Evolutionary conservation across 2,329 filamentous ascomycete species (phyloP), one percentile per base, ranked within the genome.

Genomic region (Epichloe hybrida): DNA sequence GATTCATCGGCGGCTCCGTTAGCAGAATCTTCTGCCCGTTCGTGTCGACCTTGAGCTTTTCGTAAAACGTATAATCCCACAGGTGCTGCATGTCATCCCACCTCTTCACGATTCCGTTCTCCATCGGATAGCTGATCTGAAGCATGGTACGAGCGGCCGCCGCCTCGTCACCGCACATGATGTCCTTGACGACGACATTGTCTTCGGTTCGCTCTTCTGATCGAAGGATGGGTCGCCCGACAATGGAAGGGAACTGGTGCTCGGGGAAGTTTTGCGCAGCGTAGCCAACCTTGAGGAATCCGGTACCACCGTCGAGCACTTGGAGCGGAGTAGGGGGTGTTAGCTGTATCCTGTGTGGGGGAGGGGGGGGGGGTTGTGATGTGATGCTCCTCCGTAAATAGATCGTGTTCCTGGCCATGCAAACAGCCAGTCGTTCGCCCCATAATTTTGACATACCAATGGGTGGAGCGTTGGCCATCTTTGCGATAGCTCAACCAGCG

Each of bases 1-100:
- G 93, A 71, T 98, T 97, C 86, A 97, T 93, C 15, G 93, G 93
- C 37, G 93, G 91, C 71, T 98, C 93, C 45, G 91, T 97, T 59
- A 97, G 79, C 57, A 98, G 80, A 67, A 98, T 97, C 79, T 98
- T 98, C 70, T 90, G 88, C 58, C 88, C 91, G 21, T 80, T 81
- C 2, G 93, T 81, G 67, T 97, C 87, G 59, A 98, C 76, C 69
- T 89, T 82, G 80, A 98, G 87, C 80, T 97, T 97, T 69, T 98
- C 91, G 70, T 80, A 84, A 69, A 98, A 98, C 23, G 93, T 98
- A 69, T 94, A 97, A 72, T 98, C 91, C 93, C 93, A 98, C 51
- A 98, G 83, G 66, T 97, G 91, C 74, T 95, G 88, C 93, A 98
- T 98, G 69, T 98, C 93, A 61, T 98, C 93, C 93, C 93, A 98